A percentile compares a stretch with the other conserved stretches of the same genome.
phyloP scores from a whole-genome alignment of 2,329 filamentous ascomycete genomes.

The Sclerotinia subarctica region DNA sequence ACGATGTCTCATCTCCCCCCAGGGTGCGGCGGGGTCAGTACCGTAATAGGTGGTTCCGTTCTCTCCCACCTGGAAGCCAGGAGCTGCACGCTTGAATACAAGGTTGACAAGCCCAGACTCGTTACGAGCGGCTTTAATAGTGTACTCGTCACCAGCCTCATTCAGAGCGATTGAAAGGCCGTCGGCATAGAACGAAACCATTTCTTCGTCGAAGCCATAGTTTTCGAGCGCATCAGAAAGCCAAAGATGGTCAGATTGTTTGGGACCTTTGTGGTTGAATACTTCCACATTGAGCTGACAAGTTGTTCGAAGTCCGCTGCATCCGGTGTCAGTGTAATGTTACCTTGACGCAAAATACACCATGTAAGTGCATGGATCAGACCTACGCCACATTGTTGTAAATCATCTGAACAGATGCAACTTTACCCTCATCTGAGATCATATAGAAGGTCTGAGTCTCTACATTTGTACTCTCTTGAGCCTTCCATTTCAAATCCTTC shows the following conservation, averaged over 20 bases:
- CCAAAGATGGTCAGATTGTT: constrained; percentile 72
- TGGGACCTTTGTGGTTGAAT: constrained; percentile 66
- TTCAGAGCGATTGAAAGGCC: constrained; percentile 82
- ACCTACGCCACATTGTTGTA: constrained; percentile 94
- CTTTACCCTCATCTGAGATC: constrained; percentile 70
- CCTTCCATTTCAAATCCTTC: constrained; percentile 78
- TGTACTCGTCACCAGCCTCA: constrained; percentile 76
- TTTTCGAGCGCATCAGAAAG: constrained; percentile 76
- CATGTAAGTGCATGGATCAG: constrained; percentile 30
- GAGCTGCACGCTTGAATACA: constrained; percentile 70
- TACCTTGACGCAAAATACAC: not conserved
- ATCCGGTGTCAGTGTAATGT: constrained; percentile 15
- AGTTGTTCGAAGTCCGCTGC: constrained; percentile 82
- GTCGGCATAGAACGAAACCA: constrained; percentile 79
- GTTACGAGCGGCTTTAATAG: constrained; percentile 86
- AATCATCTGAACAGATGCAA: constrained; percentile 85
- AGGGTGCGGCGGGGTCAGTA: constrained; percentile 82
- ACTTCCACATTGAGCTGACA: constrained; percentile 94
- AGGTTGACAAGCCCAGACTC: constrained; percentile 79
- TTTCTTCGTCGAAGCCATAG: constrained; percentile 79
- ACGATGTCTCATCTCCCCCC: constrained; percentile 86
- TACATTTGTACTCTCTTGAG: constrained; percentile 79
- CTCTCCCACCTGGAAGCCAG: constrained; percentile 81
- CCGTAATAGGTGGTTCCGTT: constrained; percentile 82
- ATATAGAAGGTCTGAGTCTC: constrained; percentile 97